A percentile compares a stretch with the other conserved stretches of the same genome.
These are phyloP conservation scores for Chytriomyces confervae DNA, from an alignment of 192 early-diverging fungal genomes.

Conservation along the genomic window DNA sequence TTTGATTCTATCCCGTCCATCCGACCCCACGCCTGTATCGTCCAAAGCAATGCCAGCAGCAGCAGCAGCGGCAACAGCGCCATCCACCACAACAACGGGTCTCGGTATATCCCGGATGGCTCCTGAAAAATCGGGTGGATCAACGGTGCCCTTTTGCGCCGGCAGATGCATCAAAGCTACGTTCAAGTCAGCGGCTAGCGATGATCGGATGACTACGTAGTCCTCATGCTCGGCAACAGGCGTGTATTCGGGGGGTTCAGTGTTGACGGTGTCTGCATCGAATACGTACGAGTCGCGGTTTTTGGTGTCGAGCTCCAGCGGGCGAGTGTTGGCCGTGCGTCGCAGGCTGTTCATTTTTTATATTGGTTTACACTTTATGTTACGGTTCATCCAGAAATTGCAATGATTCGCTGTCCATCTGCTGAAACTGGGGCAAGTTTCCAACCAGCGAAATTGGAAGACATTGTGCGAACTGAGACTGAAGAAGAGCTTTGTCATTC, in stretches of 20 bases:
- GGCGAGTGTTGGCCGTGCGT: not conserved
- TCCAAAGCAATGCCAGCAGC: not conserved
- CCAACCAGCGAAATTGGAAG: too few relatives aligned
- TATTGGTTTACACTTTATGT: too few relatives aligned
- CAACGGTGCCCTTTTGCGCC: not conserved
- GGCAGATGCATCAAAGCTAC: not conserved
- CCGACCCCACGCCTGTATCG: not conserved
- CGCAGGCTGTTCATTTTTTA: not conserved
- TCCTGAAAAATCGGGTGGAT: not conserved
- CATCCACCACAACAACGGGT: slow-evolving; percentile 22
- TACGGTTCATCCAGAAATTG: too few relatives aligned
- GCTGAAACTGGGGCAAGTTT: too few relatives aligned
- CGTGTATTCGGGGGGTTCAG: not conserved
- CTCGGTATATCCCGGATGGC: slow-evolving; percentile 27
- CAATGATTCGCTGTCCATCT: too few relatives aligned
- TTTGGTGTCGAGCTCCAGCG: not conserved
- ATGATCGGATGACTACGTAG: slow-evolving; percentile 4
- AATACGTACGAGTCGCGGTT: not conserved
- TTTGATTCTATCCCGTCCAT: not conserved
- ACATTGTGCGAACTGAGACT: too few relatives aligned
- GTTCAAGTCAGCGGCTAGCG: not conserved
- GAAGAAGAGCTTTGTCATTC: too few relatives aligned
- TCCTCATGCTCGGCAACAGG: not conserved
- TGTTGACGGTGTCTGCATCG: too few relatives aligned
- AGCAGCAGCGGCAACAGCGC: not conserved